A percentile compares a stretch with the other conserved stretches of the same genome.
These are phyloP conservation scores for Spathaspora arborariae DNA, from an alignment of 805 yeast genomes.

Conservation along the genomic window DNA sequence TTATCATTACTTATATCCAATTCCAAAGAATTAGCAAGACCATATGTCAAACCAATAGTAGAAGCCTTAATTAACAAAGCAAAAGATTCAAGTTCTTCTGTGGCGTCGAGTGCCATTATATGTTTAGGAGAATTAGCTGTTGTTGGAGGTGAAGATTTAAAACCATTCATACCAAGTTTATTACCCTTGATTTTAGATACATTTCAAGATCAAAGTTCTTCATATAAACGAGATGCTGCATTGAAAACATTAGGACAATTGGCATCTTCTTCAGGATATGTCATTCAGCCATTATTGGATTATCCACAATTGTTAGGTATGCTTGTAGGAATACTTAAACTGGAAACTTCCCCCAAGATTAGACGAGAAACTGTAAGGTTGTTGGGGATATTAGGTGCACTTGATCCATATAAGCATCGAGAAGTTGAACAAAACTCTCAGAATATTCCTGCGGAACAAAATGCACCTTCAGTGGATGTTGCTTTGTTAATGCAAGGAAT, in stretches of 20 bases:
- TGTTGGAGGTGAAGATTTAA: constrained; percentile 84
- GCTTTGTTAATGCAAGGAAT: constrained; percentile 88
- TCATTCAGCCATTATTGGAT: constrained; percentile 86
- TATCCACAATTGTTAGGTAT: constrained; percentile 86
- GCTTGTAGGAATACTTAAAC: constrained; percentile 73
- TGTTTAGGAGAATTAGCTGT: constrained; percentile 88
- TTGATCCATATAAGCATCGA: constrained; percentile 93
- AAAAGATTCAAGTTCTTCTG: constrained; percentile 68
- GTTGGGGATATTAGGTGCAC: constrained; percentile 91
- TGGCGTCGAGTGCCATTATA: constrained; percentile 77
- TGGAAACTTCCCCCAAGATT: constrained; percentile 70
- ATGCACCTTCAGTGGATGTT: constrained; percentile 87
- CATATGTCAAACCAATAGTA: constrained; percentile 88
- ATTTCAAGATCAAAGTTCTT: constrained; percentile 89
- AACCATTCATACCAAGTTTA: constrained; percentile 63
- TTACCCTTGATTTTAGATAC: constrained; percentile 88
- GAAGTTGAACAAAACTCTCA: constrained; percentile 77
- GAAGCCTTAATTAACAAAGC: constrained; percentile 78
- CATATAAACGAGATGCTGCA: constrained; percentile 85
- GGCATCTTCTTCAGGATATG: constrained; percentile 89
- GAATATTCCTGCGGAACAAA: constrained; percentile 60
- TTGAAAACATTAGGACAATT: constrained; percentile 82
- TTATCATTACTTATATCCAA: constrained; percentile 70
- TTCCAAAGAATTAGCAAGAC: constrained; percentile 79
- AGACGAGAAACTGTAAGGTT: constrained; percentile 86